These are phyloP conservation scores for Noccaea bulbosa DNA, from an alignment of 345 rosid genomes.

Conservation along the genomic window DNA sequence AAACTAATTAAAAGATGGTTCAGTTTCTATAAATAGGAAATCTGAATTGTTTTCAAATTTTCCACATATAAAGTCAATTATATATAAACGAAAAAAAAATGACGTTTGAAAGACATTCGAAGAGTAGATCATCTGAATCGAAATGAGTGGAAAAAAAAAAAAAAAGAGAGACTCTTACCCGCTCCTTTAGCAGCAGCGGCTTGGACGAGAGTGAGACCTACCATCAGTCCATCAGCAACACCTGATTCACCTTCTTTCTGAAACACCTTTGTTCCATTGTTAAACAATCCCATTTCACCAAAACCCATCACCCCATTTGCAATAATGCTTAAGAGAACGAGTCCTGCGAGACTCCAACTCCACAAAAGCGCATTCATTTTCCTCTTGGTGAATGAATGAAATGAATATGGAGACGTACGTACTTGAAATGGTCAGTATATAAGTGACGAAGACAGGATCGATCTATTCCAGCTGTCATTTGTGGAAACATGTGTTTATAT, in stretches of 20 bases:
- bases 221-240: conserved; percentile 35
- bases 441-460: background rate
- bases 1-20: too few relatives aligned
- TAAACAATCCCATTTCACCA: background rate
- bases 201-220: conserved; percentile 74
- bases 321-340: conserved; percentile 28
- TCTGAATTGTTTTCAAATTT: too few relatives aligned
- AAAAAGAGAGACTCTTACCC: conserved; percentile 46
- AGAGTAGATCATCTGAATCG: background rate
- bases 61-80: too few relatives aligned
- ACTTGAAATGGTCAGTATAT: background rate
- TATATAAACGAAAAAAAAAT: too few relatives aligned
- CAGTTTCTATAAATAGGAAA: too few relatives aligned
- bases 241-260: background rate
- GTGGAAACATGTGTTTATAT: too few relatives aligned
- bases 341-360: conserved; percentile 34
- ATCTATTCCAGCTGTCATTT: too few relatives aligned
- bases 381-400: background rate
- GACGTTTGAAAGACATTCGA: background rate
- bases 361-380: conserved; percentile 23
- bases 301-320: conserved; percentile 21
- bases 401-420: background rate
- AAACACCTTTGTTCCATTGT: conserved; percentile 16
- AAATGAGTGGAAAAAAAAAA: conserved; percentile 6
- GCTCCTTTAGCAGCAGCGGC: conserved; percentile 76